phyloP scores from a whole-genome alignment of 192 early-diverging fungal genomes.

The Chytriomyces sp. region DNA sequence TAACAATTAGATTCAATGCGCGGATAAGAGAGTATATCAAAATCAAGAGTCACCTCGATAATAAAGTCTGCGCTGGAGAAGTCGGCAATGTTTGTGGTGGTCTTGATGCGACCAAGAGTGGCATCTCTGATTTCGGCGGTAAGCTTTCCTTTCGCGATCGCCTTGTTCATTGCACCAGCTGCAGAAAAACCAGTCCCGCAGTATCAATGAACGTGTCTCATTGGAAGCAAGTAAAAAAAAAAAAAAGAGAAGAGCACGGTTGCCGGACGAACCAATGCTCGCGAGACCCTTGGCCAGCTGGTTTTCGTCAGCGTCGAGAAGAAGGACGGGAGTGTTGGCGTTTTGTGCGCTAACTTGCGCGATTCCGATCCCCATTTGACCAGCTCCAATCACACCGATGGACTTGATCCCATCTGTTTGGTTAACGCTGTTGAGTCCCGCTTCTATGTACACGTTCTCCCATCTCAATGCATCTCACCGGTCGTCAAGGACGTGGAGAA shows the following conservation, averaged over 20 bases:
- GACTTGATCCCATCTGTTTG: conserved; percentile 8
- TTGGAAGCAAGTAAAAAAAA: not conserved
- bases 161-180: conserved; percentile 88
- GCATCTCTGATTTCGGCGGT: conserved; percentile 74
- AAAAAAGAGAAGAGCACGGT: conserved; percentile 10
- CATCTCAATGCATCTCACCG: too few species aligned
- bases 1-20: not conserved
- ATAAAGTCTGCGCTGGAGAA: conserved; percentile 80
- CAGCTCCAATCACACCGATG: conserved; percentile 87
- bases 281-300: conserved; percentile 82
- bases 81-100: conserved; percentile 63
- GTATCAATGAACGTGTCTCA: not conserved
- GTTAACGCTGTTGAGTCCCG: too few species aligned
- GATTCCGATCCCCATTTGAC: conserved; percentile 89
- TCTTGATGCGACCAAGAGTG: conserved; percentile 66
- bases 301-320: conserved; percentile 77
- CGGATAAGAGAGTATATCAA: not conserved
- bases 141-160: conserved; percentile 84
- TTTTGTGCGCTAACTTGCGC: conserved; percentile 86
- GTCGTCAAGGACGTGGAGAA: not conserved
- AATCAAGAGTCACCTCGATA: conserved; percentile 68
- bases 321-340: conserved; percentile 76
- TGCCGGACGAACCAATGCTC: conserved; percentile 71
- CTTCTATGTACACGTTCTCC: too few species aligned
- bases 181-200: conserved; percentile 23